Evolutionary conservation across 306 rosid genomes (phyloP).

Genomic region (Quercus engelmannii): DNA sequence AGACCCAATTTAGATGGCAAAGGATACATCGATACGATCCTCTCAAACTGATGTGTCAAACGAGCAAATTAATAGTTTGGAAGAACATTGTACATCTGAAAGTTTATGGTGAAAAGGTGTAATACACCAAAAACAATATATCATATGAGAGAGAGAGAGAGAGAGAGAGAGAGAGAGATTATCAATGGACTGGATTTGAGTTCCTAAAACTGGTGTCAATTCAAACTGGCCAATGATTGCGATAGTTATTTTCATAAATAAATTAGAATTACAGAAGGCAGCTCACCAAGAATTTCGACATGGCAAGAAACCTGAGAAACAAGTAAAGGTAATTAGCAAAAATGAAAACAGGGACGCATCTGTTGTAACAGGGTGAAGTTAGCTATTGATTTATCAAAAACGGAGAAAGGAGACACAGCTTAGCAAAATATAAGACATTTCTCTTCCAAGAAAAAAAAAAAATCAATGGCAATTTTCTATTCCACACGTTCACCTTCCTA

Average conservation of each 20-base stretch:
- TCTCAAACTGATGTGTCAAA: too few relatives aligned
- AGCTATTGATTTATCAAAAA: background rate
- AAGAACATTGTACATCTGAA: too few relatives aligned
- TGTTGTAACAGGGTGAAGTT: background rate
- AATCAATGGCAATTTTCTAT: constrained; percentile 15
- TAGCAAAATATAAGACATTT: background rate
- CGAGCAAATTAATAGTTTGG: too few relatives aligned
- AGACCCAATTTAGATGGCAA: too few relatives aligned
- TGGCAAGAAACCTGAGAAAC: background rate
- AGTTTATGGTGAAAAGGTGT: too few relatives aligned
- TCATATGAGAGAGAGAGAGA: background rate
- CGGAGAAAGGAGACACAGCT: background rate
- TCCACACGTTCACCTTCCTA: constrained; percentile 18
- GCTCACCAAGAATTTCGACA: background rate
- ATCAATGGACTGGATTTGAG: background rate
- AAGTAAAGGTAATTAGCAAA: background rate
- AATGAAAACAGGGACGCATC: background rate
- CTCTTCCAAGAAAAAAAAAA: background rate
- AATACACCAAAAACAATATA: too few relatives aligned
- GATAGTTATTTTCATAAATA: too few relatives aligned
- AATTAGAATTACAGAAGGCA: background rate
- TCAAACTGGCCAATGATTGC: background rate
- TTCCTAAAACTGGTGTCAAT: background rate
- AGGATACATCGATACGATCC: too few relatives aligned
- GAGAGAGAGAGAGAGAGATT: background rate